A percentile compares a stretch with the other conserved stretches of the same genome.
phyloP scores from a whole-genome alignment of 208 protist genomes.

The Trichomonas gallinae region DNA sequence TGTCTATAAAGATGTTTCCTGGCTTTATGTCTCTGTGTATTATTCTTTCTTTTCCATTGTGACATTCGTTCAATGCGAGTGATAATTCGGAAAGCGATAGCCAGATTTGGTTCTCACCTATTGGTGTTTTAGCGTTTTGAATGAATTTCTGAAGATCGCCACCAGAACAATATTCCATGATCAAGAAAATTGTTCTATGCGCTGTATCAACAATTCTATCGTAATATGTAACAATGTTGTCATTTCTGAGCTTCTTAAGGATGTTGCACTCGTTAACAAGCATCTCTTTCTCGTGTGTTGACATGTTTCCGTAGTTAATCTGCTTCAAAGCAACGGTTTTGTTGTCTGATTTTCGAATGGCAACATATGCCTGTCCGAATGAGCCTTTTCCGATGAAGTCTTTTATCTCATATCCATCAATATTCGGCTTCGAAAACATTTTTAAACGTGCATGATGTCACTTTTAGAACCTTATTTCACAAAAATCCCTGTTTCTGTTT shows the following conservation, averaged over 20 bases:
- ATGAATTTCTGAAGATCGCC: not conserved
- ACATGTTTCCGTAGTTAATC: not conserved
- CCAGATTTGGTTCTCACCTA: not conserved
- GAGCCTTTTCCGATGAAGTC: not conserved
- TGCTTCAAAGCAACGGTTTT: not conserved
- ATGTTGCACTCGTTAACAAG: not conserved
- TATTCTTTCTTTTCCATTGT: not conserved
- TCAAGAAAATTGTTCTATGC: not conserved
- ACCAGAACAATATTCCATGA: slow-evolving; percentile 10
- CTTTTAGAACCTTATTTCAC: too few relatives aligned
- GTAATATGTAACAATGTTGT: not conserved
- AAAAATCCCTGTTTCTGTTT: too few relatives aligned
- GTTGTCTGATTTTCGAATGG: not conserved
- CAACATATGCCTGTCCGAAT: not conserved
- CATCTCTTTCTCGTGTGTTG: not conserved
- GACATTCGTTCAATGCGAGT: not conserved
- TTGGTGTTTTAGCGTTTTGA: not conserved
- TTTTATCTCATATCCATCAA: not conserved
- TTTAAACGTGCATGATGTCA: not conserved
- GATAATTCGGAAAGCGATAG: not conserved
- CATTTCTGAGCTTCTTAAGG: not conserved
- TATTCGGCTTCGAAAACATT: not conserved
- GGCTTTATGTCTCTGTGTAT: slow-evolving; percentile 45
- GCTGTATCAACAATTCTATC: not conserved
- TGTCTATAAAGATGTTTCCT: slow-evolving; percentile 44